phyloP scores from a whole-genome alignment of 169 alveolate genomes.

The Miamiensis avidus region DNA sequence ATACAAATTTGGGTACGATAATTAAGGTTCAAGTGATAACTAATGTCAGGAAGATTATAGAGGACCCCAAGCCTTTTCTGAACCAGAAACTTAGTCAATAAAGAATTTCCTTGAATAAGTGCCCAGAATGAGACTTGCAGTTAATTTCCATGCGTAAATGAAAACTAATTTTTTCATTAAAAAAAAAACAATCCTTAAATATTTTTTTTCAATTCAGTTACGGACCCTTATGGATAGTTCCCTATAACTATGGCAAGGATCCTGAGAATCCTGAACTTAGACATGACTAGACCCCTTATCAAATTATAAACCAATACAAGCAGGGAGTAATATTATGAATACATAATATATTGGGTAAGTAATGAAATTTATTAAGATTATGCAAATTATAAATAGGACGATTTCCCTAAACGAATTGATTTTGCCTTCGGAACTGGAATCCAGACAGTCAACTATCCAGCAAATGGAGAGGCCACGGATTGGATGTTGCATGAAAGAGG shows the following conservation, averaged over 20 bases:
- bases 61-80: constrained; percentile 84
- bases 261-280: neutral
- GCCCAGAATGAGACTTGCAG: constrained; percentile 23
- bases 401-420: neutral
- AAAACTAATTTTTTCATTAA: neutral
- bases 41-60: constrained; percentile 84
- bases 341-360: no score
- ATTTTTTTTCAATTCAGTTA: neutral
- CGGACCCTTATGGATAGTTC: constrained; percentile 42
- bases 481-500: constrained; percentile 73
- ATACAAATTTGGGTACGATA: constrained; percentile 63
- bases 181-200: neutral
- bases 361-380: neutral
- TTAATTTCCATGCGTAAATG: constrained; percentile 28
- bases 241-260: constrained; percentile 42
- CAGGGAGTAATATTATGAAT: neutral
- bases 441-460: constrained; percentile 55
- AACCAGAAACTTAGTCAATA: constrained; percentile 78
- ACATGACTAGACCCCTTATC: neutral
- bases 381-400: neutral
- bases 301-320: no score
- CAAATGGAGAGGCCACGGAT: constrained; percentile 87
- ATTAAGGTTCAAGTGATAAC: constrained; percentile 58
- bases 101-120: constrained; percentile 27
- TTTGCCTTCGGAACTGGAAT: constrained; percentile 61